Conservation (phyloP, 2,329 filamentous ascomycete species). For the Arachnomyces sp. region DNA sequence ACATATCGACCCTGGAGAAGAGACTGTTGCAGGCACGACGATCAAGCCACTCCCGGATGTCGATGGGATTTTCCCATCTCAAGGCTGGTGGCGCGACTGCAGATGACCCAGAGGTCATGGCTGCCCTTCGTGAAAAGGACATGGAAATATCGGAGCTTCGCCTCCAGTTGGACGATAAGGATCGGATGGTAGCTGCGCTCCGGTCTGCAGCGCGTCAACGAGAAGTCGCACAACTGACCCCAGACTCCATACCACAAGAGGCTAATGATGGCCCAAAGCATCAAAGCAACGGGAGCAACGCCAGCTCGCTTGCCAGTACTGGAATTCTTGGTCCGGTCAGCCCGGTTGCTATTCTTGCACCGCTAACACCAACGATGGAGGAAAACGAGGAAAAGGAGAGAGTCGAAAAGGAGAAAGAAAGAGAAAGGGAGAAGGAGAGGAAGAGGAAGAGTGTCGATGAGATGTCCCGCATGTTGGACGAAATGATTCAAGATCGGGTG, state of each 20-base stretch:
- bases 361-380: constrained; percentile 11
- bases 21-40: constrained; percentile 81
- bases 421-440: constrained; percentile 39
- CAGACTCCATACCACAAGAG: constrained; percentile 28
- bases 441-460: constrained; percentile 71
- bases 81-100: constrained; percentile 62
- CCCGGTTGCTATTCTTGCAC: constrained; percentile 25
- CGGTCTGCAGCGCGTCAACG: constrained; percentile 78
- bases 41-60: constrained; percentile 81
- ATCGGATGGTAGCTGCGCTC: constrained; percentile 82
- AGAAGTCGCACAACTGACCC: constrained; percentile 63
- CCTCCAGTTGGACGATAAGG: constrained; percentile 85
- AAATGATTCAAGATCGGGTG: constrained; percentile 89
- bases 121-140: constrained; percentile 78
- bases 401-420: constrained; percentile 20
- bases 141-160: constrained; percentile 87
- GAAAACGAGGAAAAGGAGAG: constrained; percentile 11
- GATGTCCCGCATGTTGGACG: constrained; percentile 86
- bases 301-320: constrained; percentile 18
- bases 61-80: constrained; percentile 58
- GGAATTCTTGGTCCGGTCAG: constrained; percentile 12
- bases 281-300: constrained; percentile 24
- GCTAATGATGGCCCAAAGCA: constrained; percentile 15
- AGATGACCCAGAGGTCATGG: constrained; percentile 68
- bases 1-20: constrained; percentile 90